A percentile compares a stretch with the other conserved stretches of the same genome.
Conservation (phyloP, 2,329 filamentous ascomycete genomes). For the Pseudogymnoascus sp. region DNA sequence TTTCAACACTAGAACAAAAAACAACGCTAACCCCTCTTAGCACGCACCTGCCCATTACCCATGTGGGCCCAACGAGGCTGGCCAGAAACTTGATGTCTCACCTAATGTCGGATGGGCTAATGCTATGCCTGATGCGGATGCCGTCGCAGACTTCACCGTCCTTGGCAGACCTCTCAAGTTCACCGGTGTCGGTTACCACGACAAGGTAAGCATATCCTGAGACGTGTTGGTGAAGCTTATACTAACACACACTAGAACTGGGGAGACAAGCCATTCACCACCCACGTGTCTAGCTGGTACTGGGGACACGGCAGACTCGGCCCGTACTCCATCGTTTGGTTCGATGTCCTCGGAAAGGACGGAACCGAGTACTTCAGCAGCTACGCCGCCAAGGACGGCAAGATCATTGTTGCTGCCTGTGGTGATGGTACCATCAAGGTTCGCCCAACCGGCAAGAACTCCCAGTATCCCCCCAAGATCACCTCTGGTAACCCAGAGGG, state of each 20-base stretch:
- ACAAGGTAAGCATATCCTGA: conserved; percentile 30
- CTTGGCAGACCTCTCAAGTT: conserved; percentile 28
- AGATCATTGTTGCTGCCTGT: conserved; percentile 26
- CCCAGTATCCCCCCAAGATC: conserved; percentile 16
- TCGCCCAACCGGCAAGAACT: conserved; percentile 18
- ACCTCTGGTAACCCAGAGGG: neutral
- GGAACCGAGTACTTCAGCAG: conserved; percentile 23
- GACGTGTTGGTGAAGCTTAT: neutral
- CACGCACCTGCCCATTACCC: conserved; percentile 23
- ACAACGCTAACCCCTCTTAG: conserved; percentile 4
- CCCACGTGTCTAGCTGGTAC: conserved; percentile 32
- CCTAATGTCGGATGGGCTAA: conserved; percentile 35
- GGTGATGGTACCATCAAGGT: conserved; percentile 16
- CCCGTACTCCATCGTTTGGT: conserved; percentile 39
- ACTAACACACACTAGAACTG: conserved; percentile 32
- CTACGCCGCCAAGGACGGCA: conserved; percentile 29
- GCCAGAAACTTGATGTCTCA: conserved; percentile 21
- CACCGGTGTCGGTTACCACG: conserved; percentile 37
- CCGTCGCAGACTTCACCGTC: conserved; percentile 22
- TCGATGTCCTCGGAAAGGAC: conserved; percentile 28
- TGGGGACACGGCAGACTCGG: conserved; percentile 39
- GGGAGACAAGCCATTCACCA: conserved; percentile 32
- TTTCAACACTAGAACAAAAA: neutral
- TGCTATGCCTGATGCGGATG: conserved; percentile 31
- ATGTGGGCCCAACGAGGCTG: conserved; percentile 19